Percentiles rank a stretch among this genome's conserved stretches.
Conservation (phyloP, 805 yeast species). For the Kodamaea neixiangensis region DNA sequence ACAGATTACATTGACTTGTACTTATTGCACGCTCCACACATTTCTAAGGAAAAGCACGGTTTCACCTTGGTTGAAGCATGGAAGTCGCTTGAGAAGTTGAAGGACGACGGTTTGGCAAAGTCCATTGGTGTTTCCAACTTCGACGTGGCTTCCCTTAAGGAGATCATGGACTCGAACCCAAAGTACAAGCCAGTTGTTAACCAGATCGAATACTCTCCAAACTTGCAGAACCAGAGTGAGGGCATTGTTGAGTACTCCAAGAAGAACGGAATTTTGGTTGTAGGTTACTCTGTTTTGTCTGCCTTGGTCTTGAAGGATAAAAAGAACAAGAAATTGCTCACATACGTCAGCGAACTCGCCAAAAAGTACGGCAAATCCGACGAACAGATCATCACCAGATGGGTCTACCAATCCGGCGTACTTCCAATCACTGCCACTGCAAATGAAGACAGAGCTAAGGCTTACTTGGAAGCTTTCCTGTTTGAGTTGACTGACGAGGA, state of each 20-base stretch:
- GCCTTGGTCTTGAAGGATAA: constrained; percentile 73
- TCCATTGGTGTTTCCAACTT: constrained; percentile 84
- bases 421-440: constrained; percentile 82
- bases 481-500: constrained; percentile 47
- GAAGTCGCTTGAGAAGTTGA: constrained; percentile 71
- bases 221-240: constrained; percentile 71
- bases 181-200: constrained; percentile 72
- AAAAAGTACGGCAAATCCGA: constrained; percentile 51
- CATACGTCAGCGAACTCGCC: constrained; percentile 58
- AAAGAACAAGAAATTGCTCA: constrained; percentile 51
- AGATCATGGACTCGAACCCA: constrained; percentile 63
- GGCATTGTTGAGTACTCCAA: constrained; percentile 76
- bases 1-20: constrained; percentile 53
- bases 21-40: constrained; percentile 49
- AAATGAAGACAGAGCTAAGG: constrained; percentile 59
- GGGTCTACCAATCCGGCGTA: constrained; percentile 79
- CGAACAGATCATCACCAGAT: constrained; percentile 72
- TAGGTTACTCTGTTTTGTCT: constrained; percentile 80
- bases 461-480: constrained; percentile 58
- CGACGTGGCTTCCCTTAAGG: constrained; percentile 65
- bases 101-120: constrained; percentile 62
- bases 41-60: constrained; percentile 32
- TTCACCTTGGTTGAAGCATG: constrained; percentile 53
- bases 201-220: constrained; percentile 92
- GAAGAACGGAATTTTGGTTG: constrained; percentile 51